These are phyloP conservation scores for Metahyphopichia silvanorum DNA, from an alignment of 805 yeast species.

Conservation along the genomic window DNA sequence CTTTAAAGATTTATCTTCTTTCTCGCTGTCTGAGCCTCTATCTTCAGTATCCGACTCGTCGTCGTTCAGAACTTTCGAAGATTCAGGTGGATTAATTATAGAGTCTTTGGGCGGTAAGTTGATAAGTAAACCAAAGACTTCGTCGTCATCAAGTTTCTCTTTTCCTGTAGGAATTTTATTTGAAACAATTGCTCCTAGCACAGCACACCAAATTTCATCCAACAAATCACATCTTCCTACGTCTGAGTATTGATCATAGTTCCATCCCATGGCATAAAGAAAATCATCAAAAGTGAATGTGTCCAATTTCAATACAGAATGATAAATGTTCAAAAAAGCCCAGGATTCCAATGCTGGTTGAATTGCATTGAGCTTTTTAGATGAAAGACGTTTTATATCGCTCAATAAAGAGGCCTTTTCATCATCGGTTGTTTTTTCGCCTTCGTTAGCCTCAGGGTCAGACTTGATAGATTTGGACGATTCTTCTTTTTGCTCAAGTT, in stretches of 20 bases:
- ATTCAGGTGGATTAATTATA: constrained; percentile 13
- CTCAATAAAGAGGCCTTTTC: constrained; percentile 5
- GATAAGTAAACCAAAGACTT: constrained; percentile 29
- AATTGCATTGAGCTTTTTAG: constrained; percentile 11
- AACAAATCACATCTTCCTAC: constrained; percentile 49
- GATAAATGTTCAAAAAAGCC: constrained; percentile 72
- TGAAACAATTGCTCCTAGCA: constrained; percentile 54
- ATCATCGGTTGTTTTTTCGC: constrained; percentile 2
- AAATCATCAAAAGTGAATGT: constrained; percentile 80
- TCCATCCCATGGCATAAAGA: constrained; percentile 53
- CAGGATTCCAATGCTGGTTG: constrained; percentile 63
- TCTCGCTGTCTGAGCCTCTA: constrained; percentile 24
- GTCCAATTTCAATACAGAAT: constrained; percentile 60
- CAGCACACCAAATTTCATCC: constrained; percentile 67
- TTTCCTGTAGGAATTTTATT: constrained; percentile 24
- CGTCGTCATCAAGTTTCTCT: constrained; percentile 25
- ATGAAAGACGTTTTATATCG: constrained; percentile 10
- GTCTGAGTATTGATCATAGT: constrained; percentile 32
- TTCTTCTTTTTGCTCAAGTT: background rate
- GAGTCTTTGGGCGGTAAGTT: constrained; percentile 25
- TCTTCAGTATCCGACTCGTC: constrained; percentile 17
- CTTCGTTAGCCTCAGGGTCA: background rate
- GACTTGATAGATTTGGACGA: background rate
- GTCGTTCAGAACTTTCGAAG: constrained; percentile 11
- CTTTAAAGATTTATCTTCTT: constrained; percentile 16